These are phyloP conservation scores for Ettlia oleoabundans DNA, from an alignment of 139 green algal species.

Conservation along the genomic window DNA sequence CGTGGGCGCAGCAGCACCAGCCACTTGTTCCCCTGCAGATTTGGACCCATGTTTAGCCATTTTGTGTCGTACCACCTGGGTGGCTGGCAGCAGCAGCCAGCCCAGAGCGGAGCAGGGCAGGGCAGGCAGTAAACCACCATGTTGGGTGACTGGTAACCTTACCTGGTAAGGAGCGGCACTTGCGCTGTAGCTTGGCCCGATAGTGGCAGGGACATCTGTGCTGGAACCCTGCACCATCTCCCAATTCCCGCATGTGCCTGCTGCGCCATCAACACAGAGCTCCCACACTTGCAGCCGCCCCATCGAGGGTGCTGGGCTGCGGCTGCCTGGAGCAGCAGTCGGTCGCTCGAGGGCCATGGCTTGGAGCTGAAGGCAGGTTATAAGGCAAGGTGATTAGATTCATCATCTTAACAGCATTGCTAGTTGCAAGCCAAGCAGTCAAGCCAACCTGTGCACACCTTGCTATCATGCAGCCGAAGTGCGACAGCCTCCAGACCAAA, in stretches of 20 bases:
- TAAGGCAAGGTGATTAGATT: too few relatives aligned
- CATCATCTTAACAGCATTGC: too few relatives aligned
- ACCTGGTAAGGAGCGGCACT: neutral
- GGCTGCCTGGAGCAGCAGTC: neutral
- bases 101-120: too few relatives aligned
- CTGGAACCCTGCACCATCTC: neutral
- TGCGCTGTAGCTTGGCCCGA: neutral
- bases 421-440: too few relatives aligned
- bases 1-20: constrained; percentile 1
- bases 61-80: too few relatives aligned
- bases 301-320: neutral
- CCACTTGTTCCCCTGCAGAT: neutral
- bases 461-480: neutral
- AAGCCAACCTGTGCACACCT: too few relatives aligned
- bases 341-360: neutral
- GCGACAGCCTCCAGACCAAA: neutral
- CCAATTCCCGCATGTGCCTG: neutral
- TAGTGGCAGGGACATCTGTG: neutral
- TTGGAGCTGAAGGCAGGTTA: too few relatives aligned
- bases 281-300: neutral
- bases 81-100: too few relatives aligned
- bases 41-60: too few relatives aligned
- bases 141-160: too few relatives aligned
- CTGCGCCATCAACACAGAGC: neutral
- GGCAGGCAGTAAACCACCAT: too few relatives aligned